Conservation (phyloP, 2,329 filamentous ascomycete genomes). For the Fonsecaea erecta region DNA sequence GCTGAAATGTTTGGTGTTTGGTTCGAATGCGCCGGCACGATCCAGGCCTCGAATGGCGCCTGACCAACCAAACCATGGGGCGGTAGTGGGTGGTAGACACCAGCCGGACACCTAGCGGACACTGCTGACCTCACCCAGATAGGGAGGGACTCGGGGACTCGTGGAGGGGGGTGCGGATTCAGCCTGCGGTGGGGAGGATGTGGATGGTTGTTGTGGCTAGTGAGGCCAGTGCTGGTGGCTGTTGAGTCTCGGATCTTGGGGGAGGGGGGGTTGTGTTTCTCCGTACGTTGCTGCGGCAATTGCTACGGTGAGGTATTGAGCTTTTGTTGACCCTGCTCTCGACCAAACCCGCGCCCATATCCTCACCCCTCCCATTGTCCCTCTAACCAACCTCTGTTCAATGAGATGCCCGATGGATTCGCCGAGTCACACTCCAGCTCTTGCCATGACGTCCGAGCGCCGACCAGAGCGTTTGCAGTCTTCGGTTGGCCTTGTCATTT, state of each 20-base stretch:
- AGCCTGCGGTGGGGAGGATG: not conserved
- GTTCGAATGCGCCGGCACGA: slow-evolving; percentile 9
- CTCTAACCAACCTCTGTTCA: slow-evolving; percentile 16
- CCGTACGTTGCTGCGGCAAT: not conserved
- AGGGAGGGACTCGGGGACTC: not conserved
- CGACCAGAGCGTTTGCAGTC: not conserved
- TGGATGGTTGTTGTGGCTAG: not conserved
- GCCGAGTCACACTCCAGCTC: not conserved
- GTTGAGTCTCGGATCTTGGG: not conserved
- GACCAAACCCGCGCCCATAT: slow-evolving; percentile 1
- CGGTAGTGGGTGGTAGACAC: not conserved
- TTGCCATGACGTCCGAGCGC: not conserved
- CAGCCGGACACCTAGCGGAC: not conserved
- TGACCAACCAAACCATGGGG: not conserved
- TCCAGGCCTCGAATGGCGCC: slow-evolving; percentile 4
- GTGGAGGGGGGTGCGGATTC: not conserved
- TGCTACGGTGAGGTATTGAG: not conserved
- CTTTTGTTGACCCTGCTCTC: not conserved
- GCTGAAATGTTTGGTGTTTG: slow-evolving; percentile 13
- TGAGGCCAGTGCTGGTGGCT: not conserved
- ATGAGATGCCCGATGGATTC: not conserved
- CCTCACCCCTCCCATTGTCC: not conserved
- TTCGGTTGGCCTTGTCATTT: not conserved
- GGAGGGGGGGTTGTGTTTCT: not conserved
- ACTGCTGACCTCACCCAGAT: not conserved